Percentiles rank a stretch among this genome's conserved stretches.
Conservation (phyloP, 2,329 filamentous ascomycete species). For the Colletotrichum scovillei region DNA sequence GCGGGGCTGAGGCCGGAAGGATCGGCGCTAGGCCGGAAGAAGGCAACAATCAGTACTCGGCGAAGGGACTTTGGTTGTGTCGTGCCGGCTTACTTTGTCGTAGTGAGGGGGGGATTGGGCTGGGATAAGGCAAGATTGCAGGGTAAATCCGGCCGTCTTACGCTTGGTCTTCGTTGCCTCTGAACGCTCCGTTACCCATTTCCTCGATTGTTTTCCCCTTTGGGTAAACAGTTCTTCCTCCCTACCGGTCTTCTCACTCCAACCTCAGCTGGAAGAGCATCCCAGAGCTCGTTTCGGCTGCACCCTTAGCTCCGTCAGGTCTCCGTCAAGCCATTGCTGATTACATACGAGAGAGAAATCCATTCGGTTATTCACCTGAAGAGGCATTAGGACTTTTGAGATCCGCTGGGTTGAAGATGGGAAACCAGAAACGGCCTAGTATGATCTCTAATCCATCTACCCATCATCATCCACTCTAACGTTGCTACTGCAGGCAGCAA, state of each 20-base stretch:
- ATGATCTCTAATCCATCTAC: background rate
- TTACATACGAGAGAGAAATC: background rate
- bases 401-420: background rate
- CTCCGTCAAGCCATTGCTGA: background rate
- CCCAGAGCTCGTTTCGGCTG: background rate
- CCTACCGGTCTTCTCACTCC: no score
- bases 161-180: background rate
- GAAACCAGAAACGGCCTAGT: slow-evolving; percentile 7
- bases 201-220: slow-evolving; percentile 12
- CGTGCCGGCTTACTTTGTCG: background rate
- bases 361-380: background rate
- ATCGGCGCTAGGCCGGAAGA: slow-evolving; percentile 23
- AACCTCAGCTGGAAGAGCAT: background rate
- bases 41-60: slow-evolving; percentile 21
- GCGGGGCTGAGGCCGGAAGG: no score
- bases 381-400: background rate
- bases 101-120: background rate
- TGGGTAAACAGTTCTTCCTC: slow-evolving; percentile 1
- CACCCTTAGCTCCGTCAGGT: background rate
- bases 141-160: background rate
- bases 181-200: background rate
- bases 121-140: background rate
- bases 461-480: background rate
- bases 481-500: slow-evolving; percentile 17
- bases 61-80: background rate